Percentiles rank a stretch among this genome's conserved stretches.
These are phyloP conservation scores for Trametes cingulata DNA, from an alignment of 768 basidiomycete species.

Conservation along the genomic window DNA sequence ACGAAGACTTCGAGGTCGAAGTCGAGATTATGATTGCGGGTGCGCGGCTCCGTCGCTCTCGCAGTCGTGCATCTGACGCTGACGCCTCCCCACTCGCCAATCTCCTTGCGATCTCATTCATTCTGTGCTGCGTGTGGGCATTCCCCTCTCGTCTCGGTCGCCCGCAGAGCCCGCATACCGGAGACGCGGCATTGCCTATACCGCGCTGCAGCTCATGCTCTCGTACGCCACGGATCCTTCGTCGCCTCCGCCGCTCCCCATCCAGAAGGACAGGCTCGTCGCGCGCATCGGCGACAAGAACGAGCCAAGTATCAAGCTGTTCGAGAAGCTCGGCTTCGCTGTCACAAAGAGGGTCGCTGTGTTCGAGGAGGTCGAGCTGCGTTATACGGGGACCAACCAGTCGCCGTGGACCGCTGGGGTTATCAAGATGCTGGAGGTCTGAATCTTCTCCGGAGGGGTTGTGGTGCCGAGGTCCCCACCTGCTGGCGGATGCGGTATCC, in stretches of 20 bases:
- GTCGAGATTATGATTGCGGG: constrained; percentile 94
- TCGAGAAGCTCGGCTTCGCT: constrained; percentile 74
- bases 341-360: constrained; percentile 68
- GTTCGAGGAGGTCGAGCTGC: constrained; percentile 86
- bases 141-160: not conserved
- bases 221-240: constrained; percentile 55
- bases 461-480: too few species aligned
- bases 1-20: constrained; percentile 64
- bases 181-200: constrained; percentile 63
- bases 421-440: not conserved
- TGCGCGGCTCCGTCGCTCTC: constrained; percentile 27
- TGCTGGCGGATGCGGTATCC: too few species aligned
- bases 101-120: constrained; percentile 1
- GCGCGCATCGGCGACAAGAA: constrained; percentile 75
- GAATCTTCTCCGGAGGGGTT: not conserved
- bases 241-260: constrained; percentile 36
- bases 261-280: constrained; percentile 55
- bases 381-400: constrained; percentile 31
- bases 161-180: constrained; percentile 62
- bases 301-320: constrained; percentile 66
- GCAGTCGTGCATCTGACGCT: not conserved
- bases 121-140: not conserved
- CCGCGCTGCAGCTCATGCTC: constrained; percentile 66
- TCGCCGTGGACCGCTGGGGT: constrained; percentile 21
- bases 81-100: not conserved